These are phyloP conservation scores for Quercus rubra DNA, from an alignment of 306 rosid genomes.

Conservation along the genomic window DNA sequence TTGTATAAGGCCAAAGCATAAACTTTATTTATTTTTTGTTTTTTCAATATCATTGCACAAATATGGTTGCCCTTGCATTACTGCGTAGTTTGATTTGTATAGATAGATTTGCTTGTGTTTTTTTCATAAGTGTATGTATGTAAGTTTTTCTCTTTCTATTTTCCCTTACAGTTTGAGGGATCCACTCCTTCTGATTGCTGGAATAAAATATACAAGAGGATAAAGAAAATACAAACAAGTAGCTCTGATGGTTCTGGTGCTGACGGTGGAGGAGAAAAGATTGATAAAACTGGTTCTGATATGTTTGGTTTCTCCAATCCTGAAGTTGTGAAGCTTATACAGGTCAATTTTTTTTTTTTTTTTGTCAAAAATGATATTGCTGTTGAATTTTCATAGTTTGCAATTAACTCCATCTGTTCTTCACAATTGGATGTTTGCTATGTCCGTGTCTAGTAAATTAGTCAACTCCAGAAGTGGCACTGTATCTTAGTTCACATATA, in stretches of 20 bases:
- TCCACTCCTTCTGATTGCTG: constrained; percentile 88
- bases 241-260: constrained; percentile 48
- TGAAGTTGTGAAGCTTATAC: constrained; percentile 71
- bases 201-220: constrained; percentile 73
- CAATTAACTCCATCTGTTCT: not conserved
- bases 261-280: constrained; percentile 40
- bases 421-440: not conserved
- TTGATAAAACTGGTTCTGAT: constrained; percentile 69
- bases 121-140: not conserved
- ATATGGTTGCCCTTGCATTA: not conserved
- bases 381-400: not conserved
- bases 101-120: not conserved
- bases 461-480: not conserved
- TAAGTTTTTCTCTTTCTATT: constrained; percentile 11
- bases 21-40: not conserved
- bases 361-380: not conserved
- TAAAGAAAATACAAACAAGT: constrained; percentile 47
- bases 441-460: not conserved
- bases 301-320: constrained; percentile 95
- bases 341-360: constrained; percentile 17
- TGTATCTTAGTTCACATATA: not conserved
- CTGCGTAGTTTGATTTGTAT: not conserved
- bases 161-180: constrained; percentile 62
- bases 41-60: not conserved
- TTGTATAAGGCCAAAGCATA: not conserved